Evolutionary conservation across 257 asterid genomes (phyloP), one percentile per base, ranked within the genome.

Genomic region (Nicotiana attenuata): DNA sequence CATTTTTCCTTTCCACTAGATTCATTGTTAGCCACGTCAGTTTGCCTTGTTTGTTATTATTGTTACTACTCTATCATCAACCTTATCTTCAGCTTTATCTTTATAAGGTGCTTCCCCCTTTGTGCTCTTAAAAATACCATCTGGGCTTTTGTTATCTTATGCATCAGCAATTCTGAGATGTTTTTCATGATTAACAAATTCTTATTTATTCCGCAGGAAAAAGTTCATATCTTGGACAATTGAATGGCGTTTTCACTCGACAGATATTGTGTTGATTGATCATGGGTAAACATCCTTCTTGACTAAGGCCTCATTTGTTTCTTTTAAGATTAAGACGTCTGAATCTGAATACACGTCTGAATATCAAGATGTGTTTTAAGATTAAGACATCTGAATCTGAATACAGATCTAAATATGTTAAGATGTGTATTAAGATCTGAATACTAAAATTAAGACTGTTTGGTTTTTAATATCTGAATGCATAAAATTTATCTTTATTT

Each of bases 221-320:
- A 93, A 92, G 63, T 85, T 79, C 69, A 93, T 95, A 87, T 89
- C 91, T 11, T 95, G 99, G 99, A 95, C 97, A 15, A 84, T 92
- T n/a, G 99, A 93, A 82, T 95, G 97, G 99, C 90, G 87, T 17
- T 95, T 95, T 87, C 91, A 91, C 88, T 89, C 86, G 24, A 92
- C 97, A 17, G 91, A 91, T 85, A 89, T 89, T 67, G 93, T 87
- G 78, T 68, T 92, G 64, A 86, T 89, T 77, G 94, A 95, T 82
- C 96, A 95, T 64, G 91, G 98, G 99, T 95, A 82, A 93, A 91
- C 83, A 31, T 33, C 24, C 57, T 64, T 31, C 0, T 26, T 59
- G 38, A 33, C 76, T 6, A 0, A 26, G 28, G 28, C 28, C 28
- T 26, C 28, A 26, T 26, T 26, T 26, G 28, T 26, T 26, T 26